Evolutionary conservation across 164 flowering plant genomes (phyloP).

Genomic region (Platanus orientalis): DNA sequence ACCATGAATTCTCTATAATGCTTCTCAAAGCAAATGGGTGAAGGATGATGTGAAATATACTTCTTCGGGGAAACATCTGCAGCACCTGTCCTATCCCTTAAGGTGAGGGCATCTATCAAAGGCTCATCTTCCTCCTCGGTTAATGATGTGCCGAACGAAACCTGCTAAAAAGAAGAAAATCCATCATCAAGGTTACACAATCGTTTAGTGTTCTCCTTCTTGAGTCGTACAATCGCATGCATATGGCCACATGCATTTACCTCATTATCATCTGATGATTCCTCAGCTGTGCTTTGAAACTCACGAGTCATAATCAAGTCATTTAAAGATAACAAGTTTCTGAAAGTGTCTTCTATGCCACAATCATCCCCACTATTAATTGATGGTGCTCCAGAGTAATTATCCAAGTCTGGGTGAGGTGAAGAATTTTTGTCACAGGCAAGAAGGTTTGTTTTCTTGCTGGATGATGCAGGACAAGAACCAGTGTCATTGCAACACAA

Average conservation of each 20-base stretch:
- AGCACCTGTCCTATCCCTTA: slow-evolving; percentile 8
- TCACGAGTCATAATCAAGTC: slow-evolving; percentile 20
- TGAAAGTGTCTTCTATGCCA: slow-evolving; percentile 21
- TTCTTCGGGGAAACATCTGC: slow-evolving; percentile 26
- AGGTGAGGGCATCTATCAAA: slow-evolving; percentile 19
- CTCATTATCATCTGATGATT: slow-evolving; percentile 75
- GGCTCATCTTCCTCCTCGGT: slow-evolving; percentile 26
- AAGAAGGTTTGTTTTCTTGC: slow-evolving; percentile 18
- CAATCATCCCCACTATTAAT: slow-evolving; percentile 5
- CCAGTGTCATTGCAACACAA: slow-evolving; percentile 46
- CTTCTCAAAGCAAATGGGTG: slow-evolving; percentile 91
- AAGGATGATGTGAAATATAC: slow-evolving; percentile 55
- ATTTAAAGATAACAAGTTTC: slow-evolving; percentile 27
- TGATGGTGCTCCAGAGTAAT: slow-evolving; percentile 13
- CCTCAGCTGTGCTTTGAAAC: slow-evolving; percentile 34
- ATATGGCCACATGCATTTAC: slow-evolving; percentile 22
- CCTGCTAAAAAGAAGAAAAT: slow-evolving; percentile 28
- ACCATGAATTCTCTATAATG: slow-evolving; percentile 79
- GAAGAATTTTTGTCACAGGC: slow-evolving; percentile 8
- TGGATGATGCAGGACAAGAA: slow-evolving; percentile 35
- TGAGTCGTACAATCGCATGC: slow-evolving; percentile 7
- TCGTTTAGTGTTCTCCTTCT: neutral
- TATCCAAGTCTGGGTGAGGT: slow-evolving; percentile 9
- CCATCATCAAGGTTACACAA: slow-evolving; percentile 9
- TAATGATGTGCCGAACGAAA: slow-evolving; percentile 11